Conservation (phyloP, 2,329 filamentous ascomycete genomes). For the Myotisia sp. region DNA sequence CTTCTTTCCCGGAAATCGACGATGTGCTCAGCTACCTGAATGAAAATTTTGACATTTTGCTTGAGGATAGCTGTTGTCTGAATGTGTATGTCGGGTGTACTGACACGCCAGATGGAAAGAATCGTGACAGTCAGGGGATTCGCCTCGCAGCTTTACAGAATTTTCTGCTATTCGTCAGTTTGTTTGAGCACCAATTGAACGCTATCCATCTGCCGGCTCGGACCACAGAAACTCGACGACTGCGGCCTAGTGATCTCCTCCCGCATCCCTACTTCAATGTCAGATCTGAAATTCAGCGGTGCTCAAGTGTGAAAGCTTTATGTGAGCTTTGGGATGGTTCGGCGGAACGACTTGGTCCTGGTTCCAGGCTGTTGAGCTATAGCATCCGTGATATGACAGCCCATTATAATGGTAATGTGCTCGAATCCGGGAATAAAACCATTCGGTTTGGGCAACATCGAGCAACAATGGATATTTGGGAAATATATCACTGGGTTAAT, state of each 20-base stretch:
- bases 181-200: slow-evolving; percentile 17
- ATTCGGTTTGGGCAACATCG: slow-evolving; percentile 21
- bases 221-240: slow-evolving; percentile 1
- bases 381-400: slow-evolving; percentile 7
- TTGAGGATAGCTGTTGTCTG: slow-evolving; percentile 14
- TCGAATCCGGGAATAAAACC: slow-evolving; percentile 10
- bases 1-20: slow-evolving; percentile 9
- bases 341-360: neutral
- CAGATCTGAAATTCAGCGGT: slow-evolving; percentile 5
- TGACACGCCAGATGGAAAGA: neutral
- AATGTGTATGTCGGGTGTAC: slow-evolving; percentile 19
- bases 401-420: neutral
- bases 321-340: slow-evolving; percentile 9
- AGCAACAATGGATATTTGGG: slow-evolving; percentile 14
- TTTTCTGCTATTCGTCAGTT: slow-evolving; percentile 14
- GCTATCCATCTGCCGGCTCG: slow-evolving; percentile 14
- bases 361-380: slow-evolving; percentile 1
- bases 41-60: slow-evolving; percentile 11
- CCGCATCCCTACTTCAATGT: slow-evolving; percentile 4
- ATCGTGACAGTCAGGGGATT: slow-evolving; percentile 9
- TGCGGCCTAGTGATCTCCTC: slow-evolving; percentile 5
- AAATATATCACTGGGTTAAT: slow-evolving; percentile 18
- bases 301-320: slow-evolving; percentile 5
- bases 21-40: slow-evolving; percentile 10
- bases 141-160: slow-evolving; percentile 14